Evolutionary conservation across 2,329 filamentous ascomycete species (phyloP).

Genomic region (Pseudovirgaria hyperparasitica): DNA sequence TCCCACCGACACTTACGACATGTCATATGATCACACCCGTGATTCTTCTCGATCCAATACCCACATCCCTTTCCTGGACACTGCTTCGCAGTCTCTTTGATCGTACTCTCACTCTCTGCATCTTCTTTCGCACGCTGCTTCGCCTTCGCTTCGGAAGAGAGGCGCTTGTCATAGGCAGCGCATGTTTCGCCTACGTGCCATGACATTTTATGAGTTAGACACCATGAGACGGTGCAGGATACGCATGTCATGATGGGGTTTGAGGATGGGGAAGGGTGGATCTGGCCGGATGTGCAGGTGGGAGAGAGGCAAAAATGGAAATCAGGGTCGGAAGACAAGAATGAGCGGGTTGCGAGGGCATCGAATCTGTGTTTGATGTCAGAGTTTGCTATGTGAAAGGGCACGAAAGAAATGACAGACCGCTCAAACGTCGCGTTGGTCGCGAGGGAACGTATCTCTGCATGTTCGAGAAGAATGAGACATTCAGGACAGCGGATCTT

Average conservation of each 20-base stretch:
- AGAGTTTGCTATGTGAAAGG: conserved; percentile 13
- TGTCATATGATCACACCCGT: conserved; percentile 31
- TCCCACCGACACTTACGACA: conserved; percentile 24
- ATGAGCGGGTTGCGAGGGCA: conserved; percentile 29
- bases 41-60: conserved; percentile 28
- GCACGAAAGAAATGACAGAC: conserved; percentile 15
- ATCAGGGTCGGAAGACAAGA: conserved; percentile 29
- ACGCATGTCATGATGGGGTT: conserved; percentile 33
- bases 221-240: conserved; percentile 23
- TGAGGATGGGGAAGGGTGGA: conserved; percentile 34
- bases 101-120: conserved; percentile 12
- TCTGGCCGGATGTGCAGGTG: conserved; percentile 39
- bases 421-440: conserved; percentile 30
- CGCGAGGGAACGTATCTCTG: conserved; percentile 34
- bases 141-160: conserved; percentile 10
- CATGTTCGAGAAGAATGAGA: conserved; percentile 27
- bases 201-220: conserved; percentile 19
- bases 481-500: conserved; percentile 43
- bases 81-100: conserved; percentile 23
- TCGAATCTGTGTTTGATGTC: conserved; percentile 21
- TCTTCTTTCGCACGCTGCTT: conserved; percentile 15
- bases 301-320: conserved; percentile 42
- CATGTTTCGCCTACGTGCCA: conserved; percentile 32
- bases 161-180: conserved; percentile 23
- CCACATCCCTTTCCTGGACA: conserved; percentile 24